Evolutionary conservation across 257 asterid species (phyloP), one percentile per base, ranked within the genome.

Genomic region (Penstemon barbatus): DNA sequence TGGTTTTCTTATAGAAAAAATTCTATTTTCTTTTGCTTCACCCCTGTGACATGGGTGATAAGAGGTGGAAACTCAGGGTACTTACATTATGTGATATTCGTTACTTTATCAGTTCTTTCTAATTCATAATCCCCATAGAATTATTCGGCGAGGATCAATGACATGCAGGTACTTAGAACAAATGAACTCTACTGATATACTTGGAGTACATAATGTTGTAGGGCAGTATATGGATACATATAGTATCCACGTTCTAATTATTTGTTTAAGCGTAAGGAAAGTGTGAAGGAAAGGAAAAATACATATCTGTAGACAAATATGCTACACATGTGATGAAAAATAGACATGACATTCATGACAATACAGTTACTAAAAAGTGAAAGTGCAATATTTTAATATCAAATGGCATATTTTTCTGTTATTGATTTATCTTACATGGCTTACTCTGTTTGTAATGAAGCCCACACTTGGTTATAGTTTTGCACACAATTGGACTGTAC

Each of bases 31-130:
- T 0, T 15, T 15, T 15, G 18, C 18, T 15, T 15, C 18, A 15
- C 18, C 18, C 18, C 18, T 15, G 99, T 40, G 92, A 90, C 74
- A 93, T 93, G 99, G 99, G 99, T 42, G 96, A 93, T 75, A 93
- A 93, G 80, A 90, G 99, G 99, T 93, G 58, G 64, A 75, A 8
- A 46, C 13, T 11, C 7, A 4, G 42, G 60, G 71, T 45, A 53
- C 70, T 37, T 55, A 25, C 44, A 52, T 43, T 59, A 12, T 18
- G 70, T 57, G 62, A 44, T 48, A 25, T 12, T 58, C 57, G 12
- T 10, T 50, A n/a, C 19, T 53, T 41, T 40, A 2, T 58, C 12
- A 7, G 36, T 57, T 61, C 64, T 8, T 59, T 15, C 58, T 68
- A 10, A 41, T 59, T 44, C 42, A 49, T 46, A 4, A 33, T 57